Conservation (phyloP, 2,329 filamentous ascomycete genomes). For the Botryotinia convoluta region DNA sequence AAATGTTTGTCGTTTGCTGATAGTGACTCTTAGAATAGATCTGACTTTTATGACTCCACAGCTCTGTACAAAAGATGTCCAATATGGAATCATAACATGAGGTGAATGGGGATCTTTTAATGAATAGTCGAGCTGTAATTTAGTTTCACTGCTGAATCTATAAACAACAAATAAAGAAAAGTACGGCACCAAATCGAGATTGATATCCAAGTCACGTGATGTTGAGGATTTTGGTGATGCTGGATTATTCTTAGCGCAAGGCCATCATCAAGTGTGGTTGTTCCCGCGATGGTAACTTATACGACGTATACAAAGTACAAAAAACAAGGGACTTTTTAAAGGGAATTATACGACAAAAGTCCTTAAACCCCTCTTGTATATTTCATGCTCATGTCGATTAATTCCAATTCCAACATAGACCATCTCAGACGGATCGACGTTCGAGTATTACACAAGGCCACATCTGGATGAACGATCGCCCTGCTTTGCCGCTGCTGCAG, state of each 20-base stretch:
- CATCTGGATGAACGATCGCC: conserved; percentile 16
- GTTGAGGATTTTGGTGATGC: not conserved
- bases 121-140: not conserved
- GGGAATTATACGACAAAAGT: not conserved
- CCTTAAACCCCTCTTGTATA: not conserved
- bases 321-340: not conserved
- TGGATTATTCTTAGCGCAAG: conserved; percentile 20
- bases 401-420: conserved; percentile 4
- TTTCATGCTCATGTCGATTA: conserved; percentile 28
- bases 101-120: not conserved
- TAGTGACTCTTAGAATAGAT: conserved; percentile 23
- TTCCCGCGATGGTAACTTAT: conserved; percentile 1
- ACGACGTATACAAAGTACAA: not conserved
- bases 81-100: conserved; percentile 5
- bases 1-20: conserved; percentile 22
- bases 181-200: not conserved
- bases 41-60: conserved; percentile 11
- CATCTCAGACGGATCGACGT: conserved; percentile 15
- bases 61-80: not conserved
- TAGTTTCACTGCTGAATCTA: not conserved
- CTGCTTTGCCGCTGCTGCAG: not conserved
- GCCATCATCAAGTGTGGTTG: not conserved
- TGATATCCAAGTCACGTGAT: not conserved
- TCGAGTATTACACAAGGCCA: conserved; percentile 8
- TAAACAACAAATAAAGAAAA: no score